Percentiles rank a stretch among this genome's conserved stretches.
These are phyloP conservation scores for Aspergillus panamensis DNA, from an alignment of 495 filamentous ascomycete genomes.

Conservation along the genomic window DNA sequence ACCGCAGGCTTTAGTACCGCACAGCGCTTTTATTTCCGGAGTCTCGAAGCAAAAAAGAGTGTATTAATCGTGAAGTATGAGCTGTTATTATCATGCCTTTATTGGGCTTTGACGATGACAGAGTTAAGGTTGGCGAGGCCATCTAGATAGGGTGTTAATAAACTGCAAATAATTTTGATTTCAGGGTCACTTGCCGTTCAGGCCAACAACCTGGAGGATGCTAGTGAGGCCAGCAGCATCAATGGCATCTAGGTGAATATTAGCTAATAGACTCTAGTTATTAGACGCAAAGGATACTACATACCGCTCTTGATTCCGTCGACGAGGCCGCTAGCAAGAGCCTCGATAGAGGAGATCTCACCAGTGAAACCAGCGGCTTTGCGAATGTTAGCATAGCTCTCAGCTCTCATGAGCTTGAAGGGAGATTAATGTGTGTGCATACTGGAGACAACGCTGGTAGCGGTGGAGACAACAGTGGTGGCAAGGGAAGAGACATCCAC, in stretches of 20 bases:
- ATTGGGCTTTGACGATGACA: slow-evolving; percentile 7
- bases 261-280: not conserved
- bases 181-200: slow-evolving; percentile 3
- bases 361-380: slow-evolving; percentile 11
- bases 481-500: slow-evolving; percentile 9
- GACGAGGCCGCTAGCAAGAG: slow-evolving; percentile 12
- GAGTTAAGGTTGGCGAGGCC: slow-evolving; percentile 11
- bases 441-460: slow-evolving; percentile 10
- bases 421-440: not conserved
- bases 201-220: slow-evolving; percentile 14
- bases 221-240: slow-evolving; percentile 16
- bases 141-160: not conserved
- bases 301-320: slow-evolving; percentile 15
- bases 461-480: slow-evolving; percentile 9
- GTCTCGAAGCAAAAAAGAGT: not conserved
- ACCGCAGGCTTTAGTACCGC: not conserved
- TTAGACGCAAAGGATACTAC: not conserved
- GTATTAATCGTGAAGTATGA: not conserved
- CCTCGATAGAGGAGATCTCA: slow-evolving; percentile 8
- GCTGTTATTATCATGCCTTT: not conserved
- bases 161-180: not conserved
- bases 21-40: slow-evolving; percentile 6
- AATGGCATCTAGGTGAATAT: slow-evolving; percentile 1
- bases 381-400: slow-evolving; percentile 1
- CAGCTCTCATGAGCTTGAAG: not conserved